A percentile compares a stretch with the other conserved stretches of the same genome.
These are phyloP conservation scores for Asclepias syriaca DNA, from an alignment of 257 asterid species.

Conservation along the genomic window DNA sequence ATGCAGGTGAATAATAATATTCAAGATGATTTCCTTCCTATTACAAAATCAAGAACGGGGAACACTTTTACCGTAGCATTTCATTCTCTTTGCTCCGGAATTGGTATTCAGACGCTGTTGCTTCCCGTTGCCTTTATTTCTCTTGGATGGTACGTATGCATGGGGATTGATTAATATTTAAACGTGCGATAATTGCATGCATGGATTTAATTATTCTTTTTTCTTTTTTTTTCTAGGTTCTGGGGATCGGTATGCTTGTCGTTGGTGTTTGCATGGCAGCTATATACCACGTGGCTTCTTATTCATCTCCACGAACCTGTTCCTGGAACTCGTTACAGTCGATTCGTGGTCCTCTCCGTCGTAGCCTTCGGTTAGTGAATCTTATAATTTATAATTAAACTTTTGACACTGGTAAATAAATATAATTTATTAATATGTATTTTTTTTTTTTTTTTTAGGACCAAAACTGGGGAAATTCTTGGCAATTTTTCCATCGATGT, in stretches of 20 bases:
- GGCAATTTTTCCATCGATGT: conserved; percentile 58
- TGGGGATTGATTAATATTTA: no score
- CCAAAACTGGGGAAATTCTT: conserved; percentile 51
- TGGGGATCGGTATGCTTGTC: conserved; percentile 4
- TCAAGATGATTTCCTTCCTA: conserved; percentile 5
- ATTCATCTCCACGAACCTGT: conserved; percentile 50
- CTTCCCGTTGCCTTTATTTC: conserved; percentile 59
- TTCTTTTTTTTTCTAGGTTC: background rate
- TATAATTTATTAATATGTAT: no score
- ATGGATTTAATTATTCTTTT: no score
- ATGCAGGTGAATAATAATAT: no score
- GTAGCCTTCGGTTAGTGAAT: conserved; percentile 50
- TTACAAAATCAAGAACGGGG: conserved; percentile 3
- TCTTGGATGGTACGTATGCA: conserved; percentile 52
- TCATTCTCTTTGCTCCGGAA: conserved; percentile 46
- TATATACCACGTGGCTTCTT: conserved; percentile 6
- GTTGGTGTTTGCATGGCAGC: conserved; percentile 5
- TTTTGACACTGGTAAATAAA: no score
- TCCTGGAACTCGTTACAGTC: conserved; percentile 52
- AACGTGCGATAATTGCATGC: no score
- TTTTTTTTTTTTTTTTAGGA: conserved; percentile 26
- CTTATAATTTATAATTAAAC: no score
- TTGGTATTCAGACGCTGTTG: conserved; percentile 48
- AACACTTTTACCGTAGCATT: conserved; percentile 29
- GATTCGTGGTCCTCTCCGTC: conserved; percentile 51